Conservation (phyloP, 2,329 filamentous ascomycete species). For the Colletotrichum abscissum region DNA sequence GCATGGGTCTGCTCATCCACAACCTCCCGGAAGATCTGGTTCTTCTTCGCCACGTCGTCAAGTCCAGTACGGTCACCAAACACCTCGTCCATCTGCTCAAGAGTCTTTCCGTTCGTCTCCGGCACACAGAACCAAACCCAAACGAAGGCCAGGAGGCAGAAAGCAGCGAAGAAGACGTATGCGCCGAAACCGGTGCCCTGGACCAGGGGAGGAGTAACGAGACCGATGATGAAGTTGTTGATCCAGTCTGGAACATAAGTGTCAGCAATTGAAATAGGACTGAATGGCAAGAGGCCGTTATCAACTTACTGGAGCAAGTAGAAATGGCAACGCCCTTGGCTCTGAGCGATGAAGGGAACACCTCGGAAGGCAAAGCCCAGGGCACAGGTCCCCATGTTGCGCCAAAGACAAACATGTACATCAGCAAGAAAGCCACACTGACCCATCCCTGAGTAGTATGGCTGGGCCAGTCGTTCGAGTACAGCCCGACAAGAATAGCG, state of each 20-base stretch:
- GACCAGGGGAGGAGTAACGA: conserved; percentile 58
- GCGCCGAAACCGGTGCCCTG: conserved; percentile 56
- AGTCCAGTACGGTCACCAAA: conserved; percentile 43
- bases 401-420: conserved; percentile 68
- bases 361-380: conserved; percentile 51
- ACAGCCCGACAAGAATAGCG: conserved; percentile 60
- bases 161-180: conserved; percentile 46
- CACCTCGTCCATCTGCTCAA: conserved; percentile 50
- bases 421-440: conserved; percentile 53
- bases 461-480: conserved; percentile 57
- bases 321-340: conserved; percentile 43
- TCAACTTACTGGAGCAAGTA: conserved; percentile 42
- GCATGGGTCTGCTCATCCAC: conserved; percentile 21
- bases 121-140: conserved; percentile 44
- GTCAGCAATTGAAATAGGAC: not conserved
- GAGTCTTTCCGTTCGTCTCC: conserved; percentile 46
- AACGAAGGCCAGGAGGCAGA: conserved; percentile 39
- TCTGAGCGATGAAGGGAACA: conserved; percentile 49
- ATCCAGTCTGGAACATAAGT: conserved; percentile 39
- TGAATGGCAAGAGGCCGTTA: no score
- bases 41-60: conserved; percentile 36
- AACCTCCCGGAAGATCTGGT: conserved; percentile 27
- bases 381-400: conserved; percentile 65
- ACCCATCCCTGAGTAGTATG: conserved; percentile 65
- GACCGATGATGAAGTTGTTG: conserved; percentile 57